Evolutionary conservation across 345 rosid genomes (phyloP).

Genomic region (Eutrema yunnanense): DNA sequence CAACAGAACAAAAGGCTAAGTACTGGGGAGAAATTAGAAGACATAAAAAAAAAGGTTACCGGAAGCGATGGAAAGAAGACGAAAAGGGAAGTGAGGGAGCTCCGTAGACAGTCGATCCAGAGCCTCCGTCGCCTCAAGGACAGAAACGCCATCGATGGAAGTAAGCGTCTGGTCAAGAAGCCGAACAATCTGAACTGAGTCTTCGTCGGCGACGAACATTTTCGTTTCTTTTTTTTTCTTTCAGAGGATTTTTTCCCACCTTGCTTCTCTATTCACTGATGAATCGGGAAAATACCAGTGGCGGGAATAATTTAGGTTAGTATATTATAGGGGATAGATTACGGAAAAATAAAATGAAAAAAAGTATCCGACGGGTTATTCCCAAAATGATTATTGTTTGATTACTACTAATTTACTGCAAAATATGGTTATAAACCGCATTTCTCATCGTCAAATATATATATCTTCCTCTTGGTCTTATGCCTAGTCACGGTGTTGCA

Average conservation of each 20-base stretch:
- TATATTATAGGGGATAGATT: neutral
- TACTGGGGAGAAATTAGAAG: neutral
- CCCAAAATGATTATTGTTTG: neutral
- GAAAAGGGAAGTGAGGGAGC: constrained; percentile 57
- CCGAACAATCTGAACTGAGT: constrained; percentile 33
- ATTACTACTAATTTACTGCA: too few species aligned
- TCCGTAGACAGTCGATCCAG: constrained; percentile 58
- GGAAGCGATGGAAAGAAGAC: constrained; percentile 62
- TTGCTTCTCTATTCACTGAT: neutral
- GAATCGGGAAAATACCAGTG: neutral
- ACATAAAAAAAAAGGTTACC: constrained; percentile 30
- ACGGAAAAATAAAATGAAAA: neutral
- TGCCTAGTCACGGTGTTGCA: too few species aligned
- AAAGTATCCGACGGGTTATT: neutral
- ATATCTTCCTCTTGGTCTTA: too few species aligned
- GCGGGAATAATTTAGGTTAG: constrained; percentile 22
- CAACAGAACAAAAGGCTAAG: neutral
- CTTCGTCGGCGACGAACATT: constrained; percentile 24
- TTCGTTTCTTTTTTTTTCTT: neutral
- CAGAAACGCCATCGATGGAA: constrained; percentile 41
- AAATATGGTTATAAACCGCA: too few species aligned
- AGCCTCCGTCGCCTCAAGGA: constrained; percentile 49
- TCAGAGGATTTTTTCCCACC: neutral
- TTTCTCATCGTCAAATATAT: too few species aligned
- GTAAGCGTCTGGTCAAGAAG: constrained; percentile 59